Evolutionary conservation across 116 monocot genomes (phyloP).

Genomic region (Zostera marina): DNA sequence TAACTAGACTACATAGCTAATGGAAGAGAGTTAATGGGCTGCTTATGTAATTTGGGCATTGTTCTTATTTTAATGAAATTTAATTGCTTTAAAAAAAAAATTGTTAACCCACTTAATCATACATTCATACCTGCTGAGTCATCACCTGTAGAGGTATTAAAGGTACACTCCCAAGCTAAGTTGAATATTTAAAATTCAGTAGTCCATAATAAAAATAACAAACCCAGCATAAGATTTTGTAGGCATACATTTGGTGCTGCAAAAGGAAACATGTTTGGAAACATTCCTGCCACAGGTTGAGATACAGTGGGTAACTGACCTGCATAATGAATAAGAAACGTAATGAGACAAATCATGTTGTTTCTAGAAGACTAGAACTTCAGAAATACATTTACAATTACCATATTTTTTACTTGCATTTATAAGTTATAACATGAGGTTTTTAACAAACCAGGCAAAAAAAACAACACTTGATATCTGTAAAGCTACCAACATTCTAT

Average conservation of each 20-base stretch:
- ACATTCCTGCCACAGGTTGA: slow-evolving; percentile 14
- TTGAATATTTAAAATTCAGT: slow-evolving; percentile 3
- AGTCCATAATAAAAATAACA: not conserved
- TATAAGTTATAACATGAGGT: slow-evolving; percentile 3
- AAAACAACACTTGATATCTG: slow-evolving; percentile 8
- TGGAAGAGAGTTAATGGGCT: too few relatives aligned
- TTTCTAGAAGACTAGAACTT: slow-evolving; percentile 5
- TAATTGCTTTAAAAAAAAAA: too few relatives aligned
- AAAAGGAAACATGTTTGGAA: slow-evolving; percentile 24
- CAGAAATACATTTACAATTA: not conserved
- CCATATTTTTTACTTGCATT: slow-evolving; percentile 2
- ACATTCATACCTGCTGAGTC: slow-evolving; percentile 59
- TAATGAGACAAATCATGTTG: slow-evolving; percentile 1
- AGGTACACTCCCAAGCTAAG: slow-evolving; percentile 22
- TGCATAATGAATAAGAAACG: slow-evolving; percentile 7
- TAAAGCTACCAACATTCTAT: slow-evolving; percentile 31
- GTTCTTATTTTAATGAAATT: too few relatives aligned
- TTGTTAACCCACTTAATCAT: too few relatives aligned
- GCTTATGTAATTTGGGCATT: too few relatives aligned
- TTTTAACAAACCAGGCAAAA: not conserved
- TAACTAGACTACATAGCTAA: too few relatives aligned
- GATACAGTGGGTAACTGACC: slow-evolving; percentile 19
- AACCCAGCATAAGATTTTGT: not conserved
- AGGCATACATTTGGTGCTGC: slow-evolving; percentile 20
- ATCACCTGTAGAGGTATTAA: slow-evolving; percentile 50